These are phyloP conservation scores for Aureobasidium pullulans DNA, from an alignment of 2,329 filamentous ascomycete genomes.

Conservation along the genomic window DNA sequence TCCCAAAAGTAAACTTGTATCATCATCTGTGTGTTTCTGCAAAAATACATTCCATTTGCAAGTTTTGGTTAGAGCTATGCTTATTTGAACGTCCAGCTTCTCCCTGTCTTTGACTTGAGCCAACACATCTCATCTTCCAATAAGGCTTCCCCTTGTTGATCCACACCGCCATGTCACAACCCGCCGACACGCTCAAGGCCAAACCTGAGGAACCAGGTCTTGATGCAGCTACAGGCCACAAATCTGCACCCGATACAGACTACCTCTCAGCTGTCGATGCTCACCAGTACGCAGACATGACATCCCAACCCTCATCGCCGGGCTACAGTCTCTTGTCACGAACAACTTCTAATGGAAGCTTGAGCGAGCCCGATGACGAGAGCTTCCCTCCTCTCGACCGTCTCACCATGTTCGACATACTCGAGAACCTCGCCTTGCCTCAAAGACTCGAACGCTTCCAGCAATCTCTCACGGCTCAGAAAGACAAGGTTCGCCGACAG, in stretches of 20 bases:
- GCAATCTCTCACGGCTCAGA: conserved; percentile 71
- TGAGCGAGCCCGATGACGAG: conserved; percentile 59
- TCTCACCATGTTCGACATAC: conserved; percentile 81
- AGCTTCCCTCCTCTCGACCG: conserved; percentile 81
- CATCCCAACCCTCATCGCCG: conserved; percentile 35
- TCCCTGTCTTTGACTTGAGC: too few species aligned
- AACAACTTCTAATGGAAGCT: conserved; percentile 32
- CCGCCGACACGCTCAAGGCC: conserved; percentile 17
- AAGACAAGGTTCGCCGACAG: conserved; percentile 74
- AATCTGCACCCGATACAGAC: conserved; percentile 18
- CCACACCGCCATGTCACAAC: conserved; percentile 17
- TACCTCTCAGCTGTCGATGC: conserved; percentile 31
- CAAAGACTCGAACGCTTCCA: conserved; percentile 89
- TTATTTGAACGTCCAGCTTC: background rate
- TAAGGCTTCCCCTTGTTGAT: background rate
- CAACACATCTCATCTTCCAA: background rate
- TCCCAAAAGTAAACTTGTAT: conserved; percentile 2
- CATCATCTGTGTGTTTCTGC: background rate
- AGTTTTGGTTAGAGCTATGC: background rate
- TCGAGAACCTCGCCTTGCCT: conserved; percentile 85
- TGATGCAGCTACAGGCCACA: background rate
- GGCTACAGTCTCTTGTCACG: conserved; percentile 52
- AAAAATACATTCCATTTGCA: background rate
- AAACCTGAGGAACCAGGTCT: conserved; percentile 14
- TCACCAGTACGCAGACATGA: conserved; percentile 19